Conservation (phyloP, 345 rosid species). For the Durio zibethinus region DNA sequence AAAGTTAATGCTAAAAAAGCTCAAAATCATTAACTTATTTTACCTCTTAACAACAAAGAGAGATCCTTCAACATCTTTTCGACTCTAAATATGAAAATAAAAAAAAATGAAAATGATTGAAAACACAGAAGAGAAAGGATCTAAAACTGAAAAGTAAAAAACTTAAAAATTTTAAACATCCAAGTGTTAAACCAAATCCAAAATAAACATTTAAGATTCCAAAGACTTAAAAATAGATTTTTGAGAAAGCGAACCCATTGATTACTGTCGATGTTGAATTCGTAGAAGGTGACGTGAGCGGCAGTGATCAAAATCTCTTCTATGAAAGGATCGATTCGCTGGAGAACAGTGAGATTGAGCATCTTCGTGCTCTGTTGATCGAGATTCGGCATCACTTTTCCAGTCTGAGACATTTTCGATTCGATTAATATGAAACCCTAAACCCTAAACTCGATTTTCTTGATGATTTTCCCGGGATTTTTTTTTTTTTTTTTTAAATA, state of each 20-base stretch:
- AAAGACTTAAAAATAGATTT: background rate
- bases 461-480: slow-evolving; percentile 26
- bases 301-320: slow-evolving; percentile 74
- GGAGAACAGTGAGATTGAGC: slow-evolving; percentile 75
- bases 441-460: slow-evolving; percentile 21
- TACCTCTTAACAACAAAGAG: slow-evolving; percentile 74
- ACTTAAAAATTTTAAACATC: background rate
- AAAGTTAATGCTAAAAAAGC: background rate
- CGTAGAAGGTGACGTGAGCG: slow-evolving; percentile 74
- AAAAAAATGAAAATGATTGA: too few relatives aligned
- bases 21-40: background rate
- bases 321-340: slow-evolving; percentile 62
- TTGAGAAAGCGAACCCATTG: slow-evolving; percentile 56
- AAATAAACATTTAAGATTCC: background rate
- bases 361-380: slow-evolving; percentile 66
- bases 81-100: slow-evolving; percentile 40
- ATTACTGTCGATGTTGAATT: slow-evolving; percentile 61
- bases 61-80: slow-evolving; percentile 78
- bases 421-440: slow-evolving; percentile 13
- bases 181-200: background rate
- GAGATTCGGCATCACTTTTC: slow-evolving; percentile 70
- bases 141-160: background rate
- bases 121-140: background rate
- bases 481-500: background rate
- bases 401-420: slow-evolving; percentile 52